Conservation (phyloP, 2,329 filamentous ascomycete genomes). For the Magnaporthiopsis rhizophila region DNA sequence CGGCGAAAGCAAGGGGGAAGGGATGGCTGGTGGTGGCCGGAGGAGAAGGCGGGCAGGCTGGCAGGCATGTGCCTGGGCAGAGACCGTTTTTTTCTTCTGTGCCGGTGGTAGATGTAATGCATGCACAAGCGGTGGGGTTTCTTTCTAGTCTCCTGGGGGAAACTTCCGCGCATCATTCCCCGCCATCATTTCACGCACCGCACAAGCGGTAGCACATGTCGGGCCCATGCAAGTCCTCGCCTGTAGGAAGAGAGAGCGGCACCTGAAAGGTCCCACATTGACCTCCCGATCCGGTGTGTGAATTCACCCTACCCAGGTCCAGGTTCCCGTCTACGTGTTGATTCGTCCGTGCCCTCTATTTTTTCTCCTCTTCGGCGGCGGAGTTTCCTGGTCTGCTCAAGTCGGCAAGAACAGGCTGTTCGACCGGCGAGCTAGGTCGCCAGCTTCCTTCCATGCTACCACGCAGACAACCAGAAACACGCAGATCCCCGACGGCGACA, state of each 20-base stretch:
- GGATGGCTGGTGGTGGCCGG: no score
- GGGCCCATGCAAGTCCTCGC: not conserved
- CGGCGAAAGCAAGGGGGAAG: not conserved
- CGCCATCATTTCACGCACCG: not conserved
- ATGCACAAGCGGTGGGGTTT: not conserved
- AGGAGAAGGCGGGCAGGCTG: not conserved
- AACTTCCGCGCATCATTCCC: not conserved
- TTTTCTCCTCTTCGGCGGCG: no score
- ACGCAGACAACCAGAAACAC: not conserved
- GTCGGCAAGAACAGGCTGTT: not conserved
- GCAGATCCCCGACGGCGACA: not conserved
- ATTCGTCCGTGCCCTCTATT: not conserved
- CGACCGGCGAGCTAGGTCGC: not conserved
- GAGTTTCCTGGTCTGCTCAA: not conserved
- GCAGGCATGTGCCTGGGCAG: not conserved
- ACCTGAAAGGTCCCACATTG: not conserved
- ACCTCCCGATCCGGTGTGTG: not conserved
- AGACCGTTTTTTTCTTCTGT: not conserved
- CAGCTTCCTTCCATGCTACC: not conserved
- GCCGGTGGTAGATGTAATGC: not conserved
- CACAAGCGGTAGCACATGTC: not conserved
- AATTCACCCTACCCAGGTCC: not conserved
- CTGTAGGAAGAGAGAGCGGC: no score
- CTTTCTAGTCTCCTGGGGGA: not conserved
- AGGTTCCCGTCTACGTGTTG: not conserved